A percentile compares a stretch with the other conserved stretches of the same genome.
Conservation (phyloP, 768 basidiomycete genomes). For the Agaricus sinodeliciosus region DNA sequence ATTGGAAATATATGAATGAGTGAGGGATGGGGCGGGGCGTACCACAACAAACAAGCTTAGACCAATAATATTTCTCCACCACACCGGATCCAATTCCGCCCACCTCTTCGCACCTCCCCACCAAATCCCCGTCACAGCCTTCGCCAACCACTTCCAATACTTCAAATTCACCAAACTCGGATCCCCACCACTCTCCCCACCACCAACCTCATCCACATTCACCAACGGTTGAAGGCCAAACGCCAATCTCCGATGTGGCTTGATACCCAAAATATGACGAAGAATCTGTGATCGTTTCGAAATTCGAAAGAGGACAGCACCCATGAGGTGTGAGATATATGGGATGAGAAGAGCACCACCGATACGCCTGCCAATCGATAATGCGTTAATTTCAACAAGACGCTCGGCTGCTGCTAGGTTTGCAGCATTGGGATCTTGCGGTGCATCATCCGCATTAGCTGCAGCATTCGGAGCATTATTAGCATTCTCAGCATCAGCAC, state of each 20-base stretch:
- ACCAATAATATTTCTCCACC: slow-evolving; percentile 69
- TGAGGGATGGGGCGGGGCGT: slow-evolving; percentile 14
- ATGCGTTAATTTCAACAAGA: slow-evolving; percentile 48
- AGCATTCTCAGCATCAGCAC: slow-evolving; percentile 11
- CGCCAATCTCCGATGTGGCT: slow-evolving; percentile 4
- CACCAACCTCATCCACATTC: slow-evolving; percentile 10
- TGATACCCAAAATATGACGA: slow-evolving; percentile 29
- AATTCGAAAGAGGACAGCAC: slow-evolving; percentile 46
- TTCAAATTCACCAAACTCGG: slow-evolving; percentile 3
- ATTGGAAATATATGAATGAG: no score
- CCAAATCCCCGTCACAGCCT: slow-evolving; percentile 38
- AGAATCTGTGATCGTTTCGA: slow-evolving; percentile 39
- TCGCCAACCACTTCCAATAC: slow-evolving; percentile 22
- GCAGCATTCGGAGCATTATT: no score
- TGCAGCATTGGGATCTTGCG: slow-evolving; percentile 33
- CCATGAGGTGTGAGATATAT: slow-evolving; percentile 60
- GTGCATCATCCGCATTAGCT: background rate
- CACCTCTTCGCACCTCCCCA: slow-evolving; percentile 56
- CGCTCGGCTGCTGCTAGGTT: slow-evolving; percentile 47
- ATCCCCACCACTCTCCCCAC: slow-evolving; percentile 7
- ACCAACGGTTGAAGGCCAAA: slow-evolving; percentile 13
- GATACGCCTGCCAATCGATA: slow-evolving; percentile 58
- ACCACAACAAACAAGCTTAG: slow-evolving; percentile 65
- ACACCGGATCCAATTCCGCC: slow-evolving; percentile 67
- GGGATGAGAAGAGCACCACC: slow-evolving; percentile 69